These are phyloP conservation scores for Amanita pseudoporphyria DNA, from an alignment of 768 basidiomycete genomes.

Conservation along the genomic window DNA sequence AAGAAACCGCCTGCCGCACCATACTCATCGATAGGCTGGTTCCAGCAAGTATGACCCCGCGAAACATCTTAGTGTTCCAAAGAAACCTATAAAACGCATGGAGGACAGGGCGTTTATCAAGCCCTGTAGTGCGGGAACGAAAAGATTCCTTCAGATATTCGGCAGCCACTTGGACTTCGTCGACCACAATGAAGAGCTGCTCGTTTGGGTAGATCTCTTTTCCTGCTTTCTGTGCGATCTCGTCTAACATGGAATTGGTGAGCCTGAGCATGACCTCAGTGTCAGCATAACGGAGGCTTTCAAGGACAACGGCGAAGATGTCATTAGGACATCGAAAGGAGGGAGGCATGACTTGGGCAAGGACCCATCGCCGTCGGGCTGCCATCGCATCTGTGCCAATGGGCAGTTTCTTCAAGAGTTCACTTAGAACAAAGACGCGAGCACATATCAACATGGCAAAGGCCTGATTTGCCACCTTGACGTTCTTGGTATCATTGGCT, in stretches of 20 bases:
- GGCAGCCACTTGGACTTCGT: not conserved
- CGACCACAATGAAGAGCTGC: not conserved
- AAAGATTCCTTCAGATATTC: too few species aligned
- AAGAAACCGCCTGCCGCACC: not conserved
- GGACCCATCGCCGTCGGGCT: not conserved
- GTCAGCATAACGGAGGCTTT: not conserved
- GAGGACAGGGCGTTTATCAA: not conserved
- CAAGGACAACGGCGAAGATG: not conserved
- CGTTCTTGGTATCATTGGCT: not conserved
- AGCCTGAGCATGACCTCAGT: not conserved
- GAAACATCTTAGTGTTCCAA: not conserved
- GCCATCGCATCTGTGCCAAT: not conserved
- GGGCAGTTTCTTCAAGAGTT: not conserved
- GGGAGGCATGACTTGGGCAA: too few species aligned
- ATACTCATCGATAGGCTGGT: not conserved
- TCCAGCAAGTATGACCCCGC: not conserved
- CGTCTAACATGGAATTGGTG: not conserved
- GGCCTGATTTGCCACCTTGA: not conserved
- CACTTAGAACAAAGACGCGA: not conserved
- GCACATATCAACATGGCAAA: not conserved
- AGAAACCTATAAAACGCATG: too few species aligned
- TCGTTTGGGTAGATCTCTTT: not conserved
- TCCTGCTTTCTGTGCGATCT: too few species aligned
- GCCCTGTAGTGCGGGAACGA: not conserved
- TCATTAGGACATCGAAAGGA: not conserved